Evolutionary conservation across 2,329 filamentous ascomycete genomes (phyloP), one percentile per base, ranked within the genome.

Genomic region (Orbilia brochopaga): DNA sequence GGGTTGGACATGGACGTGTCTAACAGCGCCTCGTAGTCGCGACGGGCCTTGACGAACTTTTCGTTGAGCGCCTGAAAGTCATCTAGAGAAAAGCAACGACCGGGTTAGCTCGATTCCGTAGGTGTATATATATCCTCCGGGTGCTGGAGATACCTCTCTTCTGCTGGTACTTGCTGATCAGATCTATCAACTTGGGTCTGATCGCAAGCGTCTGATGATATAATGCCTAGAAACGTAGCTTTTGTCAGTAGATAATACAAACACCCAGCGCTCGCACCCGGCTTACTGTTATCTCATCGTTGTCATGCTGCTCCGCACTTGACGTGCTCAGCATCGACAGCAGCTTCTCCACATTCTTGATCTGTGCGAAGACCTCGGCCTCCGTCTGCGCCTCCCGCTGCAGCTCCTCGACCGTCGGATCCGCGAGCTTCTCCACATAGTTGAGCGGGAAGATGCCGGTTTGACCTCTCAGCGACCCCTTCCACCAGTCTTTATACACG

Each of bases 401-500:
- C 75, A 99, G 81, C 83, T 99, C 94, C 76, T 97, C 93, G 17
- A 88, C 88, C 0, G 94, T 97, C 3, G 94, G 94, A 78, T 99
- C 94, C 62, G 92, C 88, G 74, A 99, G 83, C 80, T 99, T 99
- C 82, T 99, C 94, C 15, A 99, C 94, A 78, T 99, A 99, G 81
- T 99, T 99, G 75, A 99, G 85, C 5, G 94, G 94, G 80, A 99
- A 99, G 75, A 99, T 99, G 76, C 94, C 94, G 5, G 92, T 97
- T 80, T 97, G 91, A 19, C 94, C 94, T 78, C 92, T 88, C 69
- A 99, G 82, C 46, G 92, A 96, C 0, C 94, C 94, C 76, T 96
- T 93, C 94, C 94, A 99, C 94, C 94, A 99, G 80, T 99, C 94
- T 80, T 97, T 99, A 82, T 95, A 99, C 1, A 97, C 94, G 1